A percentile compares a stretch with the other conserved stretches of the same genome.
These are phyloP conservation scores for Ceratocystis lukuohia DNA, from an alignment of 2,329 filamentous ascomycete genomes.

Conservation along the genomic window DNA sequence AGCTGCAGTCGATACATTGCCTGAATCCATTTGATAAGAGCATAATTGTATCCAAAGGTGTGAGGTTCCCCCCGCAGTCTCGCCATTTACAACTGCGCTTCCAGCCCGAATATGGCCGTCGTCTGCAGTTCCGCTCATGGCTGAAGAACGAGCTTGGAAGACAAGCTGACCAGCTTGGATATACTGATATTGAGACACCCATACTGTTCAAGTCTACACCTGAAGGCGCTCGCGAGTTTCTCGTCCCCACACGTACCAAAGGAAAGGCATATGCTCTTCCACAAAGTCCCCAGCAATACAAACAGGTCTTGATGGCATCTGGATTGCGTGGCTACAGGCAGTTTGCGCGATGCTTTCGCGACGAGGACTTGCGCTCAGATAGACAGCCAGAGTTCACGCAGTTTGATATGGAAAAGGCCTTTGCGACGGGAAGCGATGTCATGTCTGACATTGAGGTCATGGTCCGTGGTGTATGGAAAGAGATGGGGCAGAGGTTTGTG, in stretches of 20 bases:
- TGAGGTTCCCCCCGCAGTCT: slow-evolving; percentile 58
- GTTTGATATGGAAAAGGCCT: slow-evolving; percentile 90
- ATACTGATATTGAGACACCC: slow-evolving; percentile 79
- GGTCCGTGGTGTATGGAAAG: slow-evolving; percentile 41
- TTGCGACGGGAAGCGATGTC: slow-evolving; percentile 58
- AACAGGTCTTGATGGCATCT: slow-evolving; percentile 91
- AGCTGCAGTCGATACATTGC: slow-evolving; percentile 41
- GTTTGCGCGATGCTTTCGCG: slow-evolving; percentile 86
- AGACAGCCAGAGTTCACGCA: slow-evolving; percentile 95
- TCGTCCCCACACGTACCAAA: slow-evolving; percentile 69
- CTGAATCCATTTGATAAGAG: slow-evolving; percentile 63
- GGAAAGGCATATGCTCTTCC: slow-evolving; percentile 80
- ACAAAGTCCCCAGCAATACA: slow-evolving; percentile 96
- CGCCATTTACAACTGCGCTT: slow-evolving; percentile 79
- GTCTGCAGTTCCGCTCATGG: slow-evolving; percentile 56
- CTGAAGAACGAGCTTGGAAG: slow-evolving; percentile 41
- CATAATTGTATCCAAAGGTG: slow-evolving; percentile 62
- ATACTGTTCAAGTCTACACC: slow-evolving; percentile 94
- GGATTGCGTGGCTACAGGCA: slow-evolving; percentile 77
- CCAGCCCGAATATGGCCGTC: slow-evolving; percentile 49
- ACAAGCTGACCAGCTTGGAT: slow-evolving; percentile 43
- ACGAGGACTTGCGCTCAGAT: slow-evolving; percentile 85
- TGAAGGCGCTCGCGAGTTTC: slow-evolving; percentile 85
- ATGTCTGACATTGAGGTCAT: slow-evolving; percentile 44
- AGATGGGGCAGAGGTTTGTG: slow-evolving; percentile 33